Evolutionary conservation across 2,329 filamentous ascomycete genomes (phyloP).

Genomic region (Fusarium tupiense): DNA sequence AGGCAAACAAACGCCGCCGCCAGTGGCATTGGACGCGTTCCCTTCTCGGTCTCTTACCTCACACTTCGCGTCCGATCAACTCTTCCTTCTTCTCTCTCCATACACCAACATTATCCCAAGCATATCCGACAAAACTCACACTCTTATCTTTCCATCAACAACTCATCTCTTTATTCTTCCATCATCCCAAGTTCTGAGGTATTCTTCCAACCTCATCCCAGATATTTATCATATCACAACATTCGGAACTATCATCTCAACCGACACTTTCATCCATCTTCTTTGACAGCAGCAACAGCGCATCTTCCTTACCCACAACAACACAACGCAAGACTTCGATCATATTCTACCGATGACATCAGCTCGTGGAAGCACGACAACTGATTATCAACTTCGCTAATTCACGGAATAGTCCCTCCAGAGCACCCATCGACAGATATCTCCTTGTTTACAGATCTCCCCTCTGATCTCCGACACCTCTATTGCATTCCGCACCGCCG

Average conservation of each 20-base stretch:
- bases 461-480: background rate
- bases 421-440: background rate
- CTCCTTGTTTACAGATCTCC: background rate
- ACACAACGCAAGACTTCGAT: no score
- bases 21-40: background rate
- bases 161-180: background rate
- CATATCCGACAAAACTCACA: no score
- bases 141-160: rapidly evolving
- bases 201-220: background rate
- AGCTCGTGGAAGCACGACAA: background rate
- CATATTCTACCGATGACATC: no score
- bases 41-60: rapidly evolving
- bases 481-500: background rate
- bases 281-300: background rate
- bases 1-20: background rate
- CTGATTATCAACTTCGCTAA: no score
- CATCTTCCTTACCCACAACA: no score
- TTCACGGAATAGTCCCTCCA: rapidly evolving
- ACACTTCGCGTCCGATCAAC: no score
- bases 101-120: background rate
- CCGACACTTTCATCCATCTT: background rate
- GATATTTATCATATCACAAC: background rate
- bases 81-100: background rate
- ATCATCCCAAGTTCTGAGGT: background rate
- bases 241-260: background rate